Evolutionary conservation across 306 rosid genomes (phyloP), one percentile per base, ranked within the genome.

Genomic region (Benincasa hispida): DNA sequence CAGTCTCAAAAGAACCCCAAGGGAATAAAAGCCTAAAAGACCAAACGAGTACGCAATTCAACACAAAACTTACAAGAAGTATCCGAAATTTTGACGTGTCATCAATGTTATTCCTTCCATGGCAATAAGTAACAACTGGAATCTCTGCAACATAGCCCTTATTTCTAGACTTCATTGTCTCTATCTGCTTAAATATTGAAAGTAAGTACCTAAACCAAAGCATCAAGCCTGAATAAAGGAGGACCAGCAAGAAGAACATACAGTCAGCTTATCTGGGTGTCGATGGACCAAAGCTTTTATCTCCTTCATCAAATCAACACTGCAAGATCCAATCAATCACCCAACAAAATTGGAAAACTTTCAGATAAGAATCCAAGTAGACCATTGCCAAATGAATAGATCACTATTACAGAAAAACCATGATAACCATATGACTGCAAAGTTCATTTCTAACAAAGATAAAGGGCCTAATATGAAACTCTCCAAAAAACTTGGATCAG

Each of bases 101-200:
- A 80, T 83, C 80, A 18, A 32, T 77, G 60, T 87, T 91, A 72
- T 47, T 78, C 82, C 87, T 87, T 79, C 87, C 79, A 81, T 75
- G 82, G 83, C 87, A 68, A 84, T 84, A 95, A 62, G 99, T 95
- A 72, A 92, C 96, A 65, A 92, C 93, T 0, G 82, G 62, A 51
- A 95, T 77, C 85, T 89, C 89, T 12, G 98, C 93, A 70, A 61
- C 73, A 66, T 95, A 95, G 74, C 96, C 99, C 78, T 79, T 90
- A 83, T 92, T 95, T 79, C 76, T 84, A 76, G 93, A 83, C 81
- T 81, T 83, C 42, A 89, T 37, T 11, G 87, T 89, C 83, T 95
- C 96, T 82, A 92, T 81, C 97, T 92, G 87, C 78, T 67, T 50
- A 69, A 76, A 41, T 60, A 51, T 19, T 41, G 10, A 47, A 61